phyloP scores from a whole-genome alignment of 768 basidiomycete species.

The Sporobolomyces roseus region DNA sequence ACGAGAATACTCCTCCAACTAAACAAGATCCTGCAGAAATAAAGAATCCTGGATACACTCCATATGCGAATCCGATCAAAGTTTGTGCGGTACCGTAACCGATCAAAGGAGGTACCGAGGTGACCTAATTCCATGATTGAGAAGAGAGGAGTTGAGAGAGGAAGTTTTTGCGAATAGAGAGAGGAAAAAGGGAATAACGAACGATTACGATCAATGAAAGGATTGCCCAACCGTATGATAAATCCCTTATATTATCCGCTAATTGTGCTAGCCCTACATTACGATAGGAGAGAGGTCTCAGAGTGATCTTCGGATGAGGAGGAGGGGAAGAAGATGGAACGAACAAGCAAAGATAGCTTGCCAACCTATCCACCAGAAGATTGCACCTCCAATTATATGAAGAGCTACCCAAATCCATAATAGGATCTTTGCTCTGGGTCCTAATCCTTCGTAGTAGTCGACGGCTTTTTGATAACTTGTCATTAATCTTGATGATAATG shows the following conservation, averaged over 20 bases:
- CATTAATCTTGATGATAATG: background rate
- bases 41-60: slow-evolving; percentile 64
- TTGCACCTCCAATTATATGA: slow-evolving; percentile 3
- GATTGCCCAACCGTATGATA: slow-evolving; percentile 20
- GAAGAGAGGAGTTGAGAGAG: background rate
- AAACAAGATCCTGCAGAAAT: slow-evolving; percentile 63
- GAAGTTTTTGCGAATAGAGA: background rate
- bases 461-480: background rate
- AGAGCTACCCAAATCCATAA: slow-evolving; percentile 24
- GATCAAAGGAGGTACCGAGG: slow-evolving; percentile 58
- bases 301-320: no score
- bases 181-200: no score
- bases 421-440: background rate
- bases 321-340: background rate
- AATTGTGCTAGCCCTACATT: slow-evolving; percentile 1
- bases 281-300: background rate
- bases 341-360: slow-evolving; percentile 29
- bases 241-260: slow-evolving; percentile 21
- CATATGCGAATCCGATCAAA: slow-evolving; percentile 77
- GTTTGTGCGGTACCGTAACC: slow-evolving; percentile 65
- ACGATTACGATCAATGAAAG: slow-evolving; percentile 23
- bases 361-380: slow-evolving; percentile 12
- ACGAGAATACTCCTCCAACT: slow-evolving; percentile 62
- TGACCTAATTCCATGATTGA: background rate
- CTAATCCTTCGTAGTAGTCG: slow-evolving; percentile 14